These are phyloP conservation scores for Toxicodendron radicans DNA, from an alignment of 345 rosid species.

Conservation along the genomic window DNA sequence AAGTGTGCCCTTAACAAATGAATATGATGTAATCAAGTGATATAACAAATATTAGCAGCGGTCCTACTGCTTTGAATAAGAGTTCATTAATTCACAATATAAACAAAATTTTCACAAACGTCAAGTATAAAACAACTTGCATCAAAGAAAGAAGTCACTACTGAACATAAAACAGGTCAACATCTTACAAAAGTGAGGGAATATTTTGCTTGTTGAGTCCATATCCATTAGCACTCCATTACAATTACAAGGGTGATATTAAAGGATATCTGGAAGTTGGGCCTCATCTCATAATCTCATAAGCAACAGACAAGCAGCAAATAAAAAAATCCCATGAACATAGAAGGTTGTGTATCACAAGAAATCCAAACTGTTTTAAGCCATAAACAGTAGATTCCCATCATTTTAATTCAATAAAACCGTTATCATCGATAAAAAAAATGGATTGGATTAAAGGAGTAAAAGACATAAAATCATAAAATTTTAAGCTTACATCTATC, in stretches of 20 bases:
- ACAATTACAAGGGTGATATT: background rate
- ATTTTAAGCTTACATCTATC: background rate
- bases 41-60: background rate
- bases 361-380: background rate
- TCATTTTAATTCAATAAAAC: background rate
- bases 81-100: background rate
- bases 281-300: background rate
- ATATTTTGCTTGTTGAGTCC: background rate
- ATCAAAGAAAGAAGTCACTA: background rate
- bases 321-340: background rate
- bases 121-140: background rate
- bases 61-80: background rate
- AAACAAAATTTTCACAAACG: background rate
- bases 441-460: background rate
- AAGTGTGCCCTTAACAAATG: background rate
- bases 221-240: background rate
- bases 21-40: background rate
- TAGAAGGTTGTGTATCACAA: background rate
- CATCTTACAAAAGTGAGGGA: background rate
- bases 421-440: background rate
- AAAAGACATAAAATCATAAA: background rate
- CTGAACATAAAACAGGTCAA: background rate
- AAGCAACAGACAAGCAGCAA: background rate
- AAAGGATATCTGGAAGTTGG: background rate
- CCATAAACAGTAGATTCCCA: background rate